Evolutionary conservation across 345 rosid genomes (phyloP), one percentile per base, ranked within the genome.

Genomic region (Euphorbia lathyris): DNA sequence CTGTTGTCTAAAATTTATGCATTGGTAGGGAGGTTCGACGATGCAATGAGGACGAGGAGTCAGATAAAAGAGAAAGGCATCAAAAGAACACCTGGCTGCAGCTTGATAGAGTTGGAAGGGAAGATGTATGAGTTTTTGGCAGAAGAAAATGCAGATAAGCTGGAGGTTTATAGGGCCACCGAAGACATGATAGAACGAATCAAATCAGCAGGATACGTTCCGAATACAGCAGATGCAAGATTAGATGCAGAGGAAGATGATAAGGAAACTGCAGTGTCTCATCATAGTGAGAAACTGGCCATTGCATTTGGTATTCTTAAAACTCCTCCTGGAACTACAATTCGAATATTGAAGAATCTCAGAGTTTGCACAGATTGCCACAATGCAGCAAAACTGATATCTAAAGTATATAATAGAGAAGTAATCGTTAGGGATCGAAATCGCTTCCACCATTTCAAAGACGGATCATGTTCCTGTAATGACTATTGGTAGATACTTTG

Each of bases 241-340:
- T 38, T 81, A 26, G 85, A 81, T 70, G 85, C 80, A 7, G 85
- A 74, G 30, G 79, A 72, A 69, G 80, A 66, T 22, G 78, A 79
- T 48, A 82, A 74, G 63, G 86, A 82, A 67, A 73, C 74, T 68
- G 66, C 83, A 47, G 72, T 77, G 22, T 78, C 83, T 72, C 83
- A 80, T 66, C 86, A 77, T 38, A 80, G 86, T 38, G 83, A 80
- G 83, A 83, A 80, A 77, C 65, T 83, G 63, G 80, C 83, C 7
- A 77, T 83, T 59, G 82, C 86, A 23, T 80, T 74, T 42, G 78
- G 76, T 72, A 82, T 83, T 66, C 43, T 72, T 65, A 79, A 58
- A 70, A 72, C 81, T 19, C 65, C 67, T 61, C 81, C 83, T 1
- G 78, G 83, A 58, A 74, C 83, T 47, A 74, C 83, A 7, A 82